A percentile compares a stretch with the other conserved stretches of the same genome.
Conservation (phyloP, 495 filamentous ascomycete species). For the Xylaria palmicola region DNA sequence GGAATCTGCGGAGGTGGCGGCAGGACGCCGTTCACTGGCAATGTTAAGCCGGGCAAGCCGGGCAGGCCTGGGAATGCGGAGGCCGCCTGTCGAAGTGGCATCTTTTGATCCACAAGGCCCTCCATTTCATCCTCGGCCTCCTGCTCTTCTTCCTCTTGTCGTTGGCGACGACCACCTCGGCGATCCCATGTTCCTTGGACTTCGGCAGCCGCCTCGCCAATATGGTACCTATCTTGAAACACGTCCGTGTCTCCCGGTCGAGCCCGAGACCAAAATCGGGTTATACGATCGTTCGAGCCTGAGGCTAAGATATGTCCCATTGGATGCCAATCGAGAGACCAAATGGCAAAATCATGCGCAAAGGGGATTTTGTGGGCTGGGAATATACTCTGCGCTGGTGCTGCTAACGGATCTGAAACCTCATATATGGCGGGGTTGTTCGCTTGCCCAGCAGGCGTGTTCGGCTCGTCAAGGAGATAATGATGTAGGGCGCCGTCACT, state of each 20-base stretch:
- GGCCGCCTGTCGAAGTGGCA: slow-evolving; percentile 56
- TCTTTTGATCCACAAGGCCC: slow-evolving; percentile 90
- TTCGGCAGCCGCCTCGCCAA: slow-evolving; percentile 89
- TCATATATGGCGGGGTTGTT: slow-evolving; percentile 78
- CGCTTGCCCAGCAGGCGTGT: slow-evolving; percentile 67
- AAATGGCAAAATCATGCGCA: slow-evolving; percentile 91
- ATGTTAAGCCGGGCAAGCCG: slow-evolving; percentile 52
- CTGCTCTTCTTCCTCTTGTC: slow-evolving; percentile 88
- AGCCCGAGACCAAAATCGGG: slow-evolving; percentile 90
- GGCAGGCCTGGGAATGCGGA: slow-evolving; percentile 46
- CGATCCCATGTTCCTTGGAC: slow-evolving; percentile 90
- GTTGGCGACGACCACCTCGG: slow-evolving; percentile 71
- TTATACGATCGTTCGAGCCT: slow-evolving; percentile 96
- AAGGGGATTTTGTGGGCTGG: slow-evolving; percentile 81
- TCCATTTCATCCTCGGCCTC: slow-evolving; percentile 92
- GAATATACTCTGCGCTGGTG: slow-evolving; percentile 80
- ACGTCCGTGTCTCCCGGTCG: slow-evolving; percentile 81
- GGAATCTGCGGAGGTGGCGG: slow-evolving; percentile 38
- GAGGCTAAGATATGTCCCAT: slow-evolving; percentile 95
- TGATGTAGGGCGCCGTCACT: slow-evolving; percentile 86
- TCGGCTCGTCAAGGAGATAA: slow-evolving; percentile 89
- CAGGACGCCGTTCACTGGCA: slow-evolving; percentile 34
- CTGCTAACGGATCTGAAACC: slow-evolving; percentile 69
- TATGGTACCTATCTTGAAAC: slow-evolving; percentile 88
- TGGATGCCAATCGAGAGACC: slow-evolving; percentile 97